Base-by-base conservation (phyloP, 768 basidiomycete species). In the Boletus vinaceobasis region DNA sequence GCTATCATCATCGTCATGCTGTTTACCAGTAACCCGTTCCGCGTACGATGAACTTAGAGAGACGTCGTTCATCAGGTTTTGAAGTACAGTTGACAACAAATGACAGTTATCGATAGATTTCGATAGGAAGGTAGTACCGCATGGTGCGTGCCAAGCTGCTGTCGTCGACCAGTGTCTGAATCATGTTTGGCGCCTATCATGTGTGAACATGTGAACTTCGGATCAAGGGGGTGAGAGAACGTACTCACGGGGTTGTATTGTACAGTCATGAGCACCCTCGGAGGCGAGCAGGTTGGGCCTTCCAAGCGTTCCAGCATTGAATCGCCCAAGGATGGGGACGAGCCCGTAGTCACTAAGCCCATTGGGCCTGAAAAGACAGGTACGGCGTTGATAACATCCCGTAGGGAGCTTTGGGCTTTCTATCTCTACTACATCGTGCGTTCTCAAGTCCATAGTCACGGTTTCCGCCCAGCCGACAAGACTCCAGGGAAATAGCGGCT, bases 401-500 rank as follows among this genome's bases (percentile, higher is more conserved):
- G 75, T 15, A 59, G 61, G 7, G 83, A 84, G 58, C 75, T 84
- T 21, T 84, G 79, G 81, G 72, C 81, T 1, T 84, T 82, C 65
- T 85, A 85, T 67, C 61, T 83, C 27, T 85, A 82, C 56, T 85
- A 82, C 50, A 63, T 84, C 36, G 72, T 74, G 42, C 50, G 71
- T 68, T 29, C 35, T 36, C 23, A n/a, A 26, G 14, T 9, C 21
- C 23, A 15, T 14, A 2, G 1, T 23, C 44, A 31, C n/a, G 14
- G 17, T 27, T 13, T 2, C 21, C 6, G 10, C 37, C 17, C 40
- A 40, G 32, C 26, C 50, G 26, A 56, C 15, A 19, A n/a, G 29
- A 6, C 4, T 36, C 7, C 31, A 78, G 76, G 86, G 86, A 32
- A 88, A 87, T 55, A 87, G 81, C 48, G 86, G 86, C 8, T 71